phyloP scores from a whole-genome alignment of 2,329 filamentous ascomycete genomes.

The Penicillium sp. region DNA sequence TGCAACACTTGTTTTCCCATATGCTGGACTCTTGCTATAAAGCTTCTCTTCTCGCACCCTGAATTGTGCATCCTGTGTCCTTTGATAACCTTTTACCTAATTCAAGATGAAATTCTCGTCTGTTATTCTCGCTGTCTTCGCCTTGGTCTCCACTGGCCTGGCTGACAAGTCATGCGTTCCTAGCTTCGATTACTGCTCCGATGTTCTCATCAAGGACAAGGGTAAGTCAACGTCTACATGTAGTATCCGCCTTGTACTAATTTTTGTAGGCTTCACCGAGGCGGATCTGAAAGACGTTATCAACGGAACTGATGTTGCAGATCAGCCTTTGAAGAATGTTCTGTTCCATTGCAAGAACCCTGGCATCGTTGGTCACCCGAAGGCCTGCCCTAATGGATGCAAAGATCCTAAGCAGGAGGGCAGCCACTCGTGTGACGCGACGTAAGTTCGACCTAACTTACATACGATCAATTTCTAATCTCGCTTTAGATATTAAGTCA shows the following conservation, averaged over 20 bases:
- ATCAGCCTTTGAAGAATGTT: slow-evolving; percentile 28
- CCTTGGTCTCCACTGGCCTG: slow-evolving; percentile 20
- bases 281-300: slow-evolving; percentile 28
- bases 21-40: not conserved
- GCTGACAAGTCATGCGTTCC: slow-evolving; percentile 35
- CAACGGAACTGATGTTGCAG: slow-evolving; percentile 29
- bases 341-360: slow-evolving; percentile 39
- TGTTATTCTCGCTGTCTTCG: slow-evolving; percentile 19
- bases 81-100: not conserved
- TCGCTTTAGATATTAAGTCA: not conserved
- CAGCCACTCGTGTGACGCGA: slow-evolving; percentile 25
- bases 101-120: slow-evolving; percentile 27
- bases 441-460: slow-evolving; percentile 8
- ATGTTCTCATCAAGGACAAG: slow-evolving; percentile 28
- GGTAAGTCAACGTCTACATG: slow-evolving; percentile 19
- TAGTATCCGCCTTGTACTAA: not conserved
- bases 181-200: slow-evolving; percentile 38
- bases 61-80: not conserved
- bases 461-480: not conserved
- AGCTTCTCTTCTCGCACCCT: not conserved
- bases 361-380: slow-evolving; percentile 32
- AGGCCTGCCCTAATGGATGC: slow-evolving; percentile 33
- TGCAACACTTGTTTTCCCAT: not conserved
- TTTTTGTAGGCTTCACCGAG: slow-evolving; percentile 28
- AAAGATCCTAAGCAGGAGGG: slow-evolving; percentile 27